Base-by-base conservation (phyloP, 371 early-diverging fungal genomes). In the Rhizopus delemar region DNA sequence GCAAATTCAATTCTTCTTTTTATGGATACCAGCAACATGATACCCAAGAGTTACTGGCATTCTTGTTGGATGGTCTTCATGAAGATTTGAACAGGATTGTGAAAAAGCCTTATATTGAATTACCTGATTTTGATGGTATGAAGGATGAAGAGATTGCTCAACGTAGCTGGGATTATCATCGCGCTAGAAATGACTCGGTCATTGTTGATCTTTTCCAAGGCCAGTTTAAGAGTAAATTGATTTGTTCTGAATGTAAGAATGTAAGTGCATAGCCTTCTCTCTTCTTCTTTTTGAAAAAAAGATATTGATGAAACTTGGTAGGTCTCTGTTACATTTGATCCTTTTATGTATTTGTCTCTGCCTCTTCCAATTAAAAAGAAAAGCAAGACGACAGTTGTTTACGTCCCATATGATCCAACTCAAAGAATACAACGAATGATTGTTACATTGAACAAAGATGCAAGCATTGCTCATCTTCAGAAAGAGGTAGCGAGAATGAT, bases 181-280 rank as follows among this genome's bases (percentile, higher is more conserved):
- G 78, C 43, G 78, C 83, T 12, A 76, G 88, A 46, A 88, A 89
- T 60, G 84, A 86, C 59, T 88, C 89, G 6, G 70, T 89, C 51
- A 80, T 93, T 66, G 87, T 90, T 3, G 91, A 92, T 63, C 66
- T 90, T 8, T 94, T 94, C 64, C 92, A 93, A 65, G 93, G 91
- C 1, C 89, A 92, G 65, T 88, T 88, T 65, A 91, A 88, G 63
- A 86, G 86, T 33, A 84, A 86, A 2, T 72, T 93, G 32, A 78
- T 85, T 29, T 96, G 96, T 63, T 64, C 75, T 16, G 82, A 71
- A 11, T 92, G 92, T 57, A 51, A 66, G 7, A 82, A 87, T 69
- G 78, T 77, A 49, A 34, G 32, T 46, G 34, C 11, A 32, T 50
- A 12, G 34, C 4, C 41, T 41, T 22, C 0, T 41, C 9, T 11